phyloP scores from a whole-genome alignment of 2,329 filamentous ascomycete genomes.

The Grosmannia penicillata region DNA sequence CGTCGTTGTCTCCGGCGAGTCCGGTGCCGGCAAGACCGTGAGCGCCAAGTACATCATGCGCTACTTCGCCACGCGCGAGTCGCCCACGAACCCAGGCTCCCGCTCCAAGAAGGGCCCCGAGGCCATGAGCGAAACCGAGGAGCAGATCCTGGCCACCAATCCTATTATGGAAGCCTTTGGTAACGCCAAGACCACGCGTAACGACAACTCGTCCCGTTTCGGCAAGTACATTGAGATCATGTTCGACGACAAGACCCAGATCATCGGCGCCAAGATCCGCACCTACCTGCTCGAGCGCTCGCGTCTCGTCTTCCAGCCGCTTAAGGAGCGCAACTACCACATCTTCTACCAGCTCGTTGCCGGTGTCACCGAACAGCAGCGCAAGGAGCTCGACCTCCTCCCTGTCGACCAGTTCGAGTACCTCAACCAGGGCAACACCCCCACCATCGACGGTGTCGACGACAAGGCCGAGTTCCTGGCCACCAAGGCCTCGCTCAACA shows the following conservation, averaged over 20 bases:
- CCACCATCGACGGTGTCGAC: slow-evolving; percentile 84
- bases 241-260: slow-evolving; percentile 91
- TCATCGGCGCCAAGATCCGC: slow-evolving; percentile 93
- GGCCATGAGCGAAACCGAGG: slow-evolving; percentile 92
- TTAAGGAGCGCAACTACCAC: slow-evolving; percentile 97
- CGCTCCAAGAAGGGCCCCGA: slow-evolving; percentile 63
- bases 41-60: slow-evolving; percentile 99
- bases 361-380: slow-evolving; percentile 73
- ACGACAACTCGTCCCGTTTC: slow-evolving; percentile 97
- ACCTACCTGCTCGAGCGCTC: slow-evolving; percentile 93
- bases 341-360: slow-evolving; percentile 97
- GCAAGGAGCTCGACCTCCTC: slow-evolving; percentile 62
- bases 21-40: slow-evolving; percentile 96
- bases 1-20: slow-evolving; percentile 97
- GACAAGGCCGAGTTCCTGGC: slow-evolving; percentile 89
- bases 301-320: slow-evolving; percentile 87
- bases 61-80: slow-evolving; percentile 95
- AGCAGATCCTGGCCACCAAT: slow-evolving; percentile 95
- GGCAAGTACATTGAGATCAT: slow-evolving; percentile 99
- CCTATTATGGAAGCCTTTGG: slow-evolving; percentile 99
- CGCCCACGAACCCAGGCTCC: slow-evolving; percentile 71
- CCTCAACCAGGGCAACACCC: slow-evolving; percentile 85
- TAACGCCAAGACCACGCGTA: slow-evolving; percentile 98
- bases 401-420: slow-evolving; percentile 89
- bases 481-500: slow-evolving; percentile 71